A percentile compares a stretch with the other conserved stretches of the same genome.
These are phyloP conservation scores for Beauveria sp. DNA, from an alignment of 2,329 filamentous ascomycete species.

Conservation along the genomic window DNA sequence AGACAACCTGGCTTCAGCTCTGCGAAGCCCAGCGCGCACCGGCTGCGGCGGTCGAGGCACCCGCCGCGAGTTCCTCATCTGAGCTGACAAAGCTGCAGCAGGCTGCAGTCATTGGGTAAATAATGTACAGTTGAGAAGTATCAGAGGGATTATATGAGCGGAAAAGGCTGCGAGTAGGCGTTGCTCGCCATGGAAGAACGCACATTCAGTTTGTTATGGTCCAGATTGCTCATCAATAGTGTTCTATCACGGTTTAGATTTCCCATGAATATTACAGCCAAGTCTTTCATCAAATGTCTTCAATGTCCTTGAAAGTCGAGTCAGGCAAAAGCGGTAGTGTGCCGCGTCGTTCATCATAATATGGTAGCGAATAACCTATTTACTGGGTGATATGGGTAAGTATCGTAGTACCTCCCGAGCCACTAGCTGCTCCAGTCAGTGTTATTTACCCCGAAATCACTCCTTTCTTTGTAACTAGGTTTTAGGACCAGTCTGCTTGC, in stretches of 20 bases:
- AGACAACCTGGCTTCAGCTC: slow-evolving; percentile 3
- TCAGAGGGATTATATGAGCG: neutral
- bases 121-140: neutral
- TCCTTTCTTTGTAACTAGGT: neutral
- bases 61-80: neutral
- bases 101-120: neutral
- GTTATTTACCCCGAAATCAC: neutral
- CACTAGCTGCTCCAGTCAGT: neutral
- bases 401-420: too few relatives aligned
- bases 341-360: too few relatives aligned
- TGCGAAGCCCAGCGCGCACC: neutral
- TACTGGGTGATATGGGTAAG: too few relatives aligned
- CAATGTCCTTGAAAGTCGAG: too few relatives aligned
- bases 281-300: too few relatives aligned
- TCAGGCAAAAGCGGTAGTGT: too few relatives aligned
- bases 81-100: slow-evolving; percentile 1
- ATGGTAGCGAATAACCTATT: neutral
- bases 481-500: neutral
- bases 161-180: neutral
- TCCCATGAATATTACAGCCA: too few relatives aligned
- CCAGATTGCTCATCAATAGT: neutral
- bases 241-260: too few relatives aligned
- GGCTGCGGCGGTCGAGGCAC: neutral
- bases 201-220: neutral
- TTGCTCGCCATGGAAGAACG: neutral